Evolutionary conservation across 139 green algal species (phyloP).

Genomic region (Nannochloris sp.): DNA sequence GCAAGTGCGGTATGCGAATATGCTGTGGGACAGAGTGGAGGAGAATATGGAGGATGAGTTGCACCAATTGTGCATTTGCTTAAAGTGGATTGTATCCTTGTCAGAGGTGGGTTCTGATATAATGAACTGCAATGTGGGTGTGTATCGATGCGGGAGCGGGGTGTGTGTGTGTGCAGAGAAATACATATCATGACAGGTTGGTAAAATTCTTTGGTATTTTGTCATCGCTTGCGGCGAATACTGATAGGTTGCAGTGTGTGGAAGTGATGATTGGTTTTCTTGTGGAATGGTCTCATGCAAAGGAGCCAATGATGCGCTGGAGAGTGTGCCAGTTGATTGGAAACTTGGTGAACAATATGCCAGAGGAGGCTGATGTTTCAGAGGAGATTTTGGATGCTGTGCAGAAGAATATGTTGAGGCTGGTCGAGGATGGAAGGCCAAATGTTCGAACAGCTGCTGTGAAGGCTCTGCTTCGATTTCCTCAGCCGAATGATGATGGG

Average conservation of each 20-base stretch:
- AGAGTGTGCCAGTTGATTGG: constrained; percentile 34
- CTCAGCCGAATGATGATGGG: constrained; percentile 33
- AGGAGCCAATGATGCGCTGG: constrained; percentile 33
- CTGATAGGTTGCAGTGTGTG: constrained; percentile 23
- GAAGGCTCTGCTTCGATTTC: constrained; percentile 38
- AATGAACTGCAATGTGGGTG: not conserved
- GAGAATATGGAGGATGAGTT: constrained; percentile 4
- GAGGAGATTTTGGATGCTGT: constrained; percentile 40
- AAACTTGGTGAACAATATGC: constrained; percentile 31
- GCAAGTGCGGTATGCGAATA: constrained; percentile 21
- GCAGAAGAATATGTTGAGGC: constrained; percentile 32
- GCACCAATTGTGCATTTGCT: constrained; percentile 13
- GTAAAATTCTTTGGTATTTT: constrained; percentile 37
- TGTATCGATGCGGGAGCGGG: not conserved
- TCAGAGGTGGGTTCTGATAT: constrained; percentile 14
- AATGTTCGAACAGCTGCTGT: constrained; percentile 43
- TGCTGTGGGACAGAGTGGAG: constrained; percentile 22
- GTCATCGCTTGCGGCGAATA: constrained; percentile 5
- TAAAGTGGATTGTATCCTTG: constrained; percentile 20
- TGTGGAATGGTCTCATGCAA: constrained; percentile 9
- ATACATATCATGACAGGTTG: constrained; percentile 32
- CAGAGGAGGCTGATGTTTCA: constrained; percentile 25
- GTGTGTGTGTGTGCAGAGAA: constrained; percentile 6
- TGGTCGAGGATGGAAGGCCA: constrained; percentile 46
- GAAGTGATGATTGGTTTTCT: constrained; percentile 26